Conservation (phyloP, 2,329 filamentous ascomycete genomes). For the Plectosphaerella sp. region DNA sequence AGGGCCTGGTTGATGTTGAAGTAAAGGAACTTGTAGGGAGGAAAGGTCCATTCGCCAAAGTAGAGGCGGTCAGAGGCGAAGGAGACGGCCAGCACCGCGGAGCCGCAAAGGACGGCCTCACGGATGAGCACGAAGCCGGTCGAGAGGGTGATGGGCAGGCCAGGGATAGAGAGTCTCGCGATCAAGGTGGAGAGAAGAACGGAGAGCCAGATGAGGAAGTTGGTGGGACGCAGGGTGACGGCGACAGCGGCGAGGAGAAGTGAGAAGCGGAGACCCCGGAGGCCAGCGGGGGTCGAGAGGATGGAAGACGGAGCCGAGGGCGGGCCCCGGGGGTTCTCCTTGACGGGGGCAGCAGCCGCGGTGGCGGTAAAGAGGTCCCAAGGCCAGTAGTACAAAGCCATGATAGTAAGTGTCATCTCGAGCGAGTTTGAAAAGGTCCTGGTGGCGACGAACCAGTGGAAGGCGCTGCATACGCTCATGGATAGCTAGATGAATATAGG, state of each 20-base stretch:
- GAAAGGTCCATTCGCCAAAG: constrained; percentile 84
- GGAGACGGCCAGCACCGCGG: constrained; percentile 58
- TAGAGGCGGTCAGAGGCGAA: constrained; percentile 68
- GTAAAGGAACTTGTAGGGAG: constrained; percentile 79
- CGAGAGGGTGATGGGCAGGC: constrained; percentile 36
- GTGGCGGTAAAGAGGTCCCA: constrained; percentile 62
- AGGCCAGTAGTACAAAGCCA: constrained; percentile 80
- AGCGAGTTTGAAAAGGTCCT: constrained; percentile 92
- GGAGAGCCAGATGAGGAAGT: constrained; percentile 76
- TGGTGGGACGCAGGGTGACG: constrained; percentile 84
- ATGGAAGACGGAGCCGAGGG: constrained; percentile 10
- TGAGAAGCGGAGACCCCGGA: constrained; percentile 44
- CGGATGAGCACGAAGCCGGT: constrained; percentile 49
- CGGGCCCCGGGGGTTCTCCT: constrained; percentile 32
- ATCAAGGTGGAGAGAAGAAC: constrained; percentile 49
- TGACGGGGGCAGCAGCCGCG: constrained; percentile 22
- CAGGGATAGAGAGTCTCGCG: constrained; percentile 23
- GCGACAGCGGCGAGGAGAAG: constrained; percentile 75
- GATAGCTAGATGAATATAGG: constrained; percentile 56
- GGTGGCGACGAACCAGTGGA: constrained; percentile 95
- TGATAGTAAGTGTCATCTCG: constrained; percentile 80
- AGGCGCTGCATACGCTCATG: constrained; percentile 72
- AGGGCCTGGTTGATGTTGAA: constrained; percentile 88
- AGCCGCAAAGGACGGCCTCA: constrained; percentile 62
- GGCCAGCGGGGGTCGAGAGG: constrained; percentile 19